A percentile compares a stretch with the other conserved stretches of the same genome.
Conservation (phyloP, 179 eudicot species). For the Heliamphora pulchella region DNA sequence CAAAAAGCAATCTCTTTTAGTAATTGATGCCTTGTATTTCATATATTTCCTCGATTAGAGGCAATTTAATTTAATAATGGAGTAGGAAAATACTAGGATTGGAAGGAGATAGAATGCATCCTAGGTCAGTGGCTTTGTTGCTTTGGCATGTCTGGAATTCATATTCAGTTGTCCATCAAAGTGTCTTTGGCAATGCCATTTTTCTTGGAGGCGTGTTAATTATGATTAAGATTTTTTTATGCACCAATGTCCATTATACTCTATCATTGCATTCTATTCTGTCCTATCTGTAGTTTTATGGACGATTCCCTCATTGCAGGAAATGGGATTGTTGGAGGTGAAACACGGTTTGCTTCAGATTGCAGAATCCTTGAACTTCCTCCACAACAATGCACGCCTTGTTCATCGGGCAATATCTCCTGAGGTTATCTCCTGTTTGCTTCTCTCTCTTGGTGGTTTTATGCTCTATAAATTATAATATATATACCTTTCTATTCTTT, state of each 20-base stretch:
- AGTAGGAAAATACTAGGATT: not conserved
- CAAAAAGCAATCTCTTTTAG: not conserved
- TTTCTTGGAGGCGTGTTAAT: not conserved
- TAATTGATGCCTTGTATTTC: not conserved
- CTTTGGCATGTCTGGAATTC: not conserved
- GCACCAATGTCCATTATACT: not conserved
- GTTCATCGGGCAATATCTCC: conserved; percentile 82
- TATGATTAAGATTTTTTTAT: not conserved
- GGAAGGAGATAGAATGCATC: not conserved
- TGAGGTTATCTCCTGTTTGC: conserved; percentile 48
- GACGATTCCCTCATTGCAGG: conserved; percentile 40
- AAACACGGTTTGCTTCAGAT: conserved; percentile 95
- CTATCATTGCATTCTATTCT: not conserved
- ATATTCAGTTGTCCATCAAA: not conserved
- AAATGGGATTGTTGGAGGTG: conserved; percentile 92
- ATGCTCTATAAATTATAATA: not conserved
- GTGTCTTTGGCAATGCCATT: not conserved
- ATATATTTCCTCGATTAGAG: not conserved
- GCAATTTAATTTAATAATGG: not conserved
- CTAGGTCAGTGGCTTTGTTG: not conserved
- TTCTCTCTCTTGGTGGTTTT: not conserved
- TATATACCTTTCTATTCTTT: too few relatives aligned
- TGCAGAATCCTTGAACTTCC: conserved; percentile 86
- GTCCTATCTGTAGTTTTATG: not conserved
- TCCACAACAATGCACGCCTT: conserved; percentile 88